Base-by-base conservation (phyloP, 2,329 filamentous ascomycete species). In the Lasiodiplodia sp. region DNA sequence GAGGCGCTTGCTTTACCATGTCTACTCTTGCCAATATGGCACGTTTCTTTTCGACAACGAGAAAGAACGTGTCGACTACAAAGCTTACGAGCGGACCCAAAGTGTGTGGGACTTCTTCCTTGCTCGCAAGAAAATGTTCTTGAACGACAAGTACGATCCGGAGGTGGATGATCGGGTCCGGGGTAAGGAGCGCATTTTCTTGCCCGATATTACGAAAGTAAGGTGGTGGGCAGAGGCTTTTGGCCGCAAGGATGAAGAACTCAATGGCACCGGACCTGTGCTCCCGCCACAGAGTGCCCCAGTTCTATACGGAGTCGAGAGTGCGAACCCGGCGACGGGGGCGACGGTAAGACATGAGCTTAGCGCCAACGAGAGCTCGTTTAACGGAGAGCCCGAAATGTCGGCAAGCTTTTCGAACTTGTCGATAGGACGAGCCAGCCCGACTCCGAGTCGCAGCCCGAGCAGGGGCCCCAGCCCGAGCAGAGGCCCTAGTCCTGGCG, bases 41-140 rank as follows among this genome's bases (percentile, higher is more conserved):
- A 97, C 95, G 0, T 99, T 99, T 78, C 85, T 99, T 5, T 97
- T 92, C 80, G 97, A 99, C 81, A 96, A 89, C 68, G 96, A 99
- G 79, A 96, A 94, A 75, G 92, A 97, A 75, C 90, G 96, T 3
- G 83, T 88, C 18, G 91, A 96, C 53, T 87, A 88, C 25, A 86
- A 84, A 34, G 89, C 92, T 0, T 83, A 85, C 49, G 90, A 94
- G 73, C 86, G 88, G 66, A 97, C 94, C 3, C 87, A 91, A 3
- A 97, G 93, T 25, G 96, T 97, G 1, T 99, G 96, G 96, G 92
- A 96, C 73, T 97, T 98, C 78, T 98, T 99, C 79, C 83, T 98
- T 8, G 89, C 91, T 53, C 88, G 94, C 12, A 90, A 88, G 72
- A 84, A 87, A 23, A 92, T 97, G 75, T 99, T 98, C 74, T 83